Evolutionary conservation across 768 basidiomycete genomes (phyloP), one percentile per base, ranked within the genome.

Genomic region (Lactarius vividus): DNA sequence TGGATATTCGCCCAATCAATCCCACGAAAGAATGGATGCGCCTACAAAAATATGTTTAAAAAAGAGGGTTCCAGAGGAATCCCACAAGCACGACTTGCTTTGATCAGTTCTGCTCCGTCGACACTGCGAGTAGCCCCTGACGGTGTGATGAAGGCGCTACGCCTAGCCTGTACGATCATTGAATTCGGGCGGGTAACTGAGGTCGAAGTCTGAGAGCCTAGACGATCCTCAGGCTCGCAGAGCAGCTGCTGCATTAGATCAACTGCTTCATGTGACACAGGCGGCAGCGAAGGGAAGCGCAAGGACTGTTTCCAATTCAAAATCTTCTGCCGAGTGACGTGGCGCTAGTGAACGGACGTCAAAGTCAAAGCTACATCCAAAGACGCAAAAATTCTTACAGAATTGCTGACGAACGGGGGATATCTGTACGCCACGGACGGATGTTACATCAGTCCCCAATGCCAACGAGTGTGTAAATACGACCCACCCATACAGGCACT

Each of bases 291-390:
- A 6, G 96, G 94, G 77, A 98, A 98, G 66, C 89, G 88, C 70
- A 98, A 82, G 29, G 89, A 85, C 74, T 89, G 88, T 68, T 88
- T 88, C 95, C 96, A 98, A 79, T 95, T 95, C 72, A 98, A 80
- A 76, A 98, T 98, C 82, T 96, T 98, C 80, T 97, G 94, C 66
- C 96, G 84, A 62, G 96, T 98, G 73, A 94, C 86, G 78, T 96
- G 95, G 33, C 96, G 86, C 91, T 94, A 72, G 56, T 16, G 52
- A 58, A 57, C 63, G 69, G 67, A 67, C 60, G 40, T 64, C 69
- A 70, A 61, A 67, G 33, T 71, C 67, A 56, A 60, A 39, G 55
- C 16, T 54, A 23, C 40, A 33, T 11, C 26, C 7, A 65, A n/a
- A 33, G n/a, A 33, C 42, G 40, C 15, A 23, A 28, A 35, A 16